Percentiles rank a stretch among this genome's conserved stretches.
Evolutionary conservation across 768 basidiomycete genomes (phyloP).

Genomic region (Phallus indusiatus): DNA sequence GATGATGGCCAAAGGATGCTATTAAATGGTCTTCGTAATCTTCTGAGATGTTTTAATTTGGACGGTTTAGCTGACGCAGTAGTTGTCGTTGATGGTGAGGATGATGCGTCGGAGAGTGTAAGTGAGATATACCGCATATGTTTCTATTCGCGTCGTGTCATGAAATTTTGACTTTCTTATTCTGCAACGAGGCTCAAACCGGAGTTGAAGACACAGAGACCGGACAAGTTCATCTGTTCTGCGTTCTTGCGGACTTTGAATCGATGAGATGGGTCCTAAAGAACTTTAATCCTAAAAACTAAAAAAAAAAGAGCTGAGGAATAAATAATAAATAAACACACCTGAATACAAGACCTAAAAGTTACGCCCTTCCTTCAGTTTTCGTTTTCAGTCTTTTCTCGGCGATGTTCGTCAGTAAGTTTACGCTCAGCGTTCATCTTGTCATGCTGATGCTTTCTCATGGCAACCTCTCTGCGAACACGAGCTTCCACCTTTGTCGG

Average conservation of each 20-base stretch:
- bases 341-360: conserved; percentile 87
- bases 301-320: neutral
- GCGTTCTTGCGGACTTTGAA: conserved; percentile 98
- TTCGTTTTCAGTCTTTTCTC: conserved; percentile 81
- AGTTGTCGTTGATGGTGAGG: neutral
- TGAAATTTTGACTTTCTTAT: neutral
- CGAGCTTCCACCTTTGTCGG: conserved; percentile 96
- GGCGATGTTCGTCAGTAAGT: conserved; percentile 80
- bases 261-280: conserved; percentile 86
- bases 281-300: conserved; percentile 59
- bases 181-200: conserved; percentile 67
- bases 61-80: neutral
- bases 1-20: neutral
- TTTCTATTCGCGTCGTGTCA: neutral
- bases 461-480: conserved; percentile 86
- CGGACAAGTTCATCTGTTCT: conserved; percentile 79
- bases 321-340: conserved; percentile 31
- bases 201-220: conserved; percentile 86
- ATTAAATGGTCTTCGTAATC: neutral
- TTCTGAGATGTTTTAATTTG: neutral
- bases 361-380: conserved; percentile 82
- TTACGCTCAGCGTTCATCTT: conserved; percentile 91
- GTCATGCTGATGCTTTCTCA: conserved; percentile 81
- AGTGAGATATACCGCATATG: neutral
- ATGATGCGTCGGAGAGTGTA: neutral